Conservation (phyloP, 75 land plant species). For the Sequoia sempervirens region DNA sequence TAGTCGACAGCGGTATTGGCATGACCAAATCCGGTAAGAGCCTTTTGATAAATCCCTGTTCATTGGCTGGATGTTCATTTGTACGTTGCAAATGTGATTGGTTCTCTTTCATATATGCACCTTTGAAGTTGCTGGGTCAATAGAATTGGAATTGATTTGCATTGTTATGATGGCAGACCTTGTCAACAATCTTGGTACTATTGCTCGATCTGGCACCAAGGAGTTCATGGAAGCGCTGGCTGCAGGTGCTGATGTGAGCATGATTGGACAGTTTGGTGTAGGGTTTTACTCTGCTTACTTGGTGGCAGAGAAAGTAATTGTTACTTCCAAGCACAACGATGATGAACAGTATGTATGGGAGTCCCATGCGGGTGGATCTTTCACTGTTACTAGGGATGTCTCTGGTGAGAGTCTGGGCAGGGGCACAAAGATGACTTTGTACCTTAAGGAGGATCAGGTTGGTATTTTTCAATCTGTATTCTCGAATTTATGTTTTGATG, state of each 20-base stretch:
- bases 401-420: constrained; percentile 51
- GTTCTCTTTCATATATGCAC: neutral
- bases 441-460: constrained; percentile 48
- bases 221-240: constrained; percentile 34
- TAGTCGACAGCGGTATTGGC: constrained; percentile 28
- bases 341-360: constrained; percentile 63
- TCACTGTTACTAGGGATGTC: constrained; percentile 51
- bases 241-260: constrained; percentile 32
- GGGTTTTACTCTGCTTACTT: constrained; percentile 54
- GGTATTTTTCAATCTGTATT: neutral
- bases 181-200: constrained; percentile 28
- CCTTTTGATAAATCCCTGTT: neutral
- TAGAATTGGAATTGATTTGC: neutral
- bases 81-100: too few relatives aligned
- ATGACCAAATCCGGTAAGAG: constrained; percentile 32
- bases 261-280: constrained; percentile 63
- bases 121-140: neutral
- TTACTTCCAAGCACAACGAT: constrained; percentile 34
- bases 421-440: constrained; percentile 55
- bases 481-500: too few relatives aligned
- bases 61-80: too few relatives aligned
- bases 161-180: constrained; percentile 13
- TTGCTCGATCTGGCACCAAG: constrained; percentile 31
- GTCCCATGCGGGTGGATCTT: constrained; percentile 57
- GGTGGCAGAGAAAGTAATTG: constrained; percentile 35